Base-by-base conservation (phyloP, 129 eudicot genomes). In the Flaveria sonorensis region DNA sequence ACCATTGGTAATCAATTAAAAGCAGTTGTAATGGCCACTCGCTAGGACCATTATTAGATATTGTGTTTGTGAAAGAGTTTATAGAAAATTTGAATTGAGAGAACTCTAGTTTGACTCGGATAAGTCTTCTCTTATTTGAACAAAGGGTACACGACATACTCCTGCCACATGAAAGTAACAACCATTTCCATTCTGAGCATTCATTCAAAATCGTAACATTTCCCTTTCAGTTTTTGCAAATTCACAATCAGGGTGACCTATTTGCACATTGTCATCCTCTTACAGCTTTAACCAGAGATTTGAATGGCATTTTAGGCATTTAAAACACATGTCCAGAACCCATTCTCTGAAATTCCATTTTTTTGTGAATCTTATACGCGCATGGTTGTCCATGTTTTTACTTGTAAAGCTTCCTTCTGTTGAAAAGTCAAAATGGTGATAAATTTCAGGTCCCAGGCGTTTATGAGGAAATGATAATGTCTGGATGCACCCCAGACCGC, bases 401-500 rank as follows among this genome's bases (percentile, higher is more conserved):
- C n/a, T n/a, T n/a, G n/a, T n/a, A n/a, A n/a, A n/a, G n/a, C n/a
- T n/a, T n/a, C n/a, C n/a, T n/a, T n/a, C n/a, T n/a, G n/a, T n/a
- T n/a, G n/a, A n/a, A n/a, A n/a, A n/a, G n/a, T n/a, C n/a, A n/a
- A n/a, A n/a, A 39, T 36, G 19, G 18, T 62, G 63, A 63, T 67
- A 12, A 50, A 39, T 87, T 86, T 79, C 88, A 94, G 98, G 97
- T 94, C 56, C 98, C 98, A 1, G 85, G 87, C 20, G 98, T 94
- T 42, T 94, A 85, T 62, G 98, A 94, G 86, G 96, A 94, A 85
- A 91, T 94, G 98, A 88, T 94, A 47, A 77, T 81, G 74, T 89
- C 96, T 36, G 98, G 98, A 68, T 94, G 97, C 83, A 74, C 83
- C 48, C 98, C 98, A 52, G 98, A 94, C 65, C 82, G 93, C 72